Evolutionary conservation across 2,329 filamentous ascomycete genomes (phyloP), one percentile per base, ranked within the genome.

Genomic region (Lecanosticta acicola): DNA sequence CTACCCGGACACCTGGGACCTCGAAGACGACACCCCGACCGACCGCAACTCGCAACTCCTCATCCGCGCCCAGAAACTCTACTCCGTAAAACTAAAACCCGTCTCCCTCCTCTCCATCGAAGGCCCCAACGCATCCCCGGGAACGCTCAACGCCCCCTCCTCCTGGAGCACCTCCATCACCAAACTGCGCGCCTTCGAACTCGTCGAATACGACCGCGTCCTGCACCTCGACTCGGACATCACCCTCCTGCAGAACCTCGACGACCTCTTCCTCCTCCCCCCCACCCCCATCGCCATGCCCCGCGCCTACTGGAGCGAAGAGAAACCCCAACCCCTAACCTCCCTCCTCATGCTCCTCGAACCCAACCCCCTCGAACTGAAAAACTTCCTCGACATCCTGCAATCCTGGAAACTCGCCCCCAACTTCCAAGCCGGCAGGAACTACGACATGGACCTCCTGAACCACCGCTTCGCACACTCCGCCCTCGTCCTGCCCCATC

Each of bases 251-350:
- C 71, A 81, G 48, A 66, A 72, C 17, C 76, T 87, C 72, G 84
- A 88, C 55, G 83, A 87, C 44, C 72, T 87, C 0, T 88, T 88
- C 66, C 74, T 83, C 20, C 69, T 84, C 1, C 84, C 84, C 0
- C 61, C 68, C 1, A 73, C 54, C 3, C 50, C 52, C 8, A 74
- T 84, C 3, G 83, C 83, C 2, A 82, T 87, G 76, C 81, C 84
- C 1, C 77, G 80, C 24, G 84, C 84, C 7, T 87, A 87, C 62
- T 87, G 84, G 84, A 69, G 80, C 1, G 70, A 77, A 3, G 76
- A 76, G 0, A 51, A 53, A n/a, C 47, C 49, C 10, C 45, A 41
- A 16, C 71, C 73, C 2, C 70, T 87, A 9, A 79, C 80, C 0
- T 80, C 79, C 2, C 73, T 81, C 34, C 59, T 85, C 37, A 77